Evolutionary conservation across 257 asterid species (phyloP), one percentile per base, ranked within the genome.

Genomic region (Solanum rostratum): DNA sequence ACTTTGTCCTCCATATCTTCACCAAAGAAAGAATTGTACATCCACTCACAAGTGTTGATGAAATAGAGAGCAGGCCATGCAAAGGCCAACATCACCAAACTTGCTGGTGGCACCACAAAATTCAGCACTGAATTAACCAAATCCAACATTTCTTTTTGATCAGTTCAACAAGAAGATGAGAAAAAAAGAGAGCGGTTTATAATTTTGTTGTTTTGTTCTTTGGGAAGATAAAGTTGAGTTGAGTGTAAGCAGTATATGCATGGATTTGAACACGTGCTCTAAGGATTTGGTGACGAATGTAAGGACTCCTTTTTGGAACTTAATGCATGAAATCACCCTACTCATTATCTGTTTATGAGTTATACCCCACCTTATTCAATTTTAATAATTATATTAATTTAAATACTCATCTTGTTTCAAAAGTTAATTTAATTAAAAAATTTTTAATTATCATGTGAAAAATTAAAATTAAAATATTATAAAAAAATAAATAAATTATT

Each of bases 1-100:
- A 96, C 98, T 86, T 93, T 96, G 73, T 91, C 50, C 18, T 89
- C 95, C 95, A 96, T 90, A 71, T 86, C 88, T 66, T 93, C 93
- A 55, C 79, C 79, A 89, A 79, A 89, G 80, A 41, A 88, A 53
- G 89, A 73, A 74, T 50, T 89, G 92, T 92, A 96, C 81, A 93
- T 18, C 97, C 94, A 83, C 16, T 96, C 97, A 53, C 97, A 93
- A 39, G 88, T 74, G 91, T 85, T 90, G 88, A 96, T 89, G 90
- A 96, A 95, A 45, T 90, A 79, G 66, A 95, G 90, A 55, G 99
- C 85, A 11, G 98, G 98, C 99, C 98, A 96, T 46, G 98, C 90
- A 82, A 96, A 95, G 1, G 98, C 97, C 49, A 96, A 91, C 93
- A 96, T 90, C 81, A 96, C 81, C 63, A 95, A 43, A 86, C 96